phyloP scores from a whole-genome alignment of 148 eudicot genomes.

The Rhododendron henanense region DNA sequence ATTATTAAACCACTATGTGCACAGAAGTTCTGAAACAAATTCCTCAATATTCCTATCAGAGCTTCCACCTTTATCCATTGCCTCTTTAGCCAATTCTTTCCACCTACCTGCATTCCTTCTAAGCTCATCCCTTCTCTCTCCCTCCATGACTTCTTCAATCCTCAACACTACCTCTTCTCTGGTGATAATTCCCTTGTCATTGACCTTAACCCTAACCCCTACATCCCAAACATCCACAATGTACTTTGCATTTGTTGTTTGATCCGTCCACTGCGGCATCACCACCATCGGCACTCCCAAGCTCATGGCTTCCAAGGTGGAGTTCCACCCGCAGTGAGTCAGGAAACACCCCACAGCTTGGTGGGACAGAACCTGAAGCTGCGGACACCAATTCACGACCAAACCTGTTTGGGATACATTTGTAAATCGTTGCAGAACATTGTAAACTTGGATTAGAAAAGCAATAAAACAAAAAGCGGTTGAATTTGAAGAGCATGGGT shows the following conservation, averaged over 20 bases:
- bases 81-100: conserved; percentile 25
- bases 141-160: conserved; percentile 40
- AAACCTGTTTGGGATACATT: not conserved
- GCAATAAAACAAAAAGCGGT: not conserved
- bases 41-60: conserved; percentile 17
- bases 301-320: conserved; percentile 46
- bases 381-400: conserved; percentile 16
- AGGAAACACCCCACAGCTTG: conserved; percentile 25
- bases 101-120: conserved; percentile 28
- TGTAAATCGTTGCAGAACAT: not conserved
- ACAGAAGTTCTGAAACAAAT: not conserved
- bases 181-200: conserved; percentile 27
- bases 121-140: conserved; percentile 26
- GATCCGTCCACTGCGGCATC: conserved; percentile 48
- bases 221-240: conserved; percentile 37
- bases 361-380: conserved; percentile 11
- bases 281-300: conserved; percentile 49
- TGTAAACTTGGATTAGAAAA: not conserved
- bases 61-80: conserved; percentile 16
- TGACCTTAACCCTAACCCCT: conserved; percentile 29
- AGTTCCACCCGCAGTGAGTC: conserved; percentile 62
- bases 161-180: conserved; percentile 26
- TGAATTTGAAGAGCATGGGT: not conserved
- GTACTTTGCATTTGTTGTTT: conserved; percentile 43
- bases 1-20: not conserved